Evolutionary conservation across 768 basidiomycete species (phyloP), one percentile per base, ranked within the genome.

Genomic region (Auriculariales sp.): DNA sequence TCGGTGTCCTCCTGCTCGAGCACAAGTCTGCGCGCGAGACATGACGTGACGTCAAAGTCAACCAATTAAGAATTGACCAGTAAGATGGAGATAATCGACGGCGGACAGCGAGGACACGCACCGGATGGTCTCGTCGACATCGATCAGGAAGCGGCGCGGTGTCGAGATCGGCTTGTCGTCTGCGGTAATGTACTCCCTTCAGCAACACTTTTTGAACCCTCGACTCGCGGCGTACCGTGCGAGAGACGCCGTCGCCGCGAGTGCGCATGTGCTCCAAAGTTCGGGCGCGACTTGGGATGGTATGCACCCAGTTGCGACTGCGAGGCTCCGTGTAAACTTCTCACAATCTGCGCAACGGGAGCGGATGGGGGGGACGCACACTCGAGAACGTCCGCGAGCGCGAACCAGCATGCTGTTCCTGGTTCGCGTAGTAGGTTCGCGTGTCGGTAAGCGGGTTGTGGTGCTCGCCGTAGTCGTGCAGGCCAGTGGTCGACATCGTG

Each of bases 1-100:
- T 98, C 91, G 12, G 94, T 97, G 62, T 99, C 94, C 62, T 99
- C 94, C 63, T 97, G 94, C 65, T 95, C 91, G 27, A 99, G 79
- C 9, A 98, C 81, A 50, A 95, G 79, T 30, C 39, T 44, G 39
- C 39, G 39, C 15, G 24, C 5, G 35, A 36, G n/a, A 17, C 15
- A 36, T 32, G 31, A n/a, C n/a, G n/a, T n/a, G n/a, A n/a, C n/a
- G n/a, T n/a, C n/a, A n/a, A n/a, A n/a, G n/a, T n/a, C n/a, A n/a
- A n/a, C n/a, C n/a, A 32, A 32, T 32, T 19, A 19, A 12, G 19
- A 25, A 44, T 44, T 44, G 39, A 25, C 22, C 22, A 19, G 39
- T 25, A 25, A 44, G 14, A 24, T 25, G 39, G 39, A 19, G 22
- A 44, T 44, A 36, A 24, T 25, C 12, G 39, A 24, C 39, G 39